phyloP scores from a whole-genome alignment of 768 basidiomycete genomes.

The Pleurotus tuoliensis region DNA sequence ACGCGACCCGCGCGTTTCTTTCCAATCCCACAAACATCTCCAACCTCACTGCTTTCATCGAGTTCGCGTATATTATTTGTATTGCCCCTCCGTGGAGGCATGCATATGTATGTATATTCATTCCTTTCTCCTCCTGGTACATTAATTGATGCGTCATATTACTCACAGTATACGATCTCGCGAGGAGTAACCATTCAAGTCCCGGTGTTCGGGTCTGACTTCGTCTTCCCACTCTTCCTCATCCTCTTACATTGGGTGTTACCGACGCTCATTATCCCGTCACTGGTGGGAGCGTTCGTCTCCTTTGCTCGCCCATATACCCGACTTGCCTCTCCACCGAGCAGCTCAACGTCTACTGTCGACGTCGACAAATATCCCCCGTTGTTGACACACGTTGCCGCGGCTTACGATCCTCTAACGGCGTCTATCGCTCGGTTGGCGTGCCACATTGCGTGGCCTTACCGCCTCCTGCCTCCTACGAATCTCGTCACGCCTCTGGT shows the following conservation, averaged over 20 bases:
- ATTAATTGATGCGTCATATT: neutral
- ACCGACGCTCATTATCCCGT: conserved; percentile 58
- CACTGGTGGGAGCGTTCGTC: conserved; percentile 52
- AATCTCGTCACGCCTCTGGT: conserved; percentile 16
- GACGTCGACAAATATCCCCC: conserved; percentile 16
- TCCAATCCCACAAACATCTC: conserved; percentile 67
- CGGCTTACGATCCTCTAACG: conserved; percentile 53
- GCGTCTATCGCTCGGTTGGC: conserved; percentile 64
- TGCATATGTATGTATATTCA: conserved; percentile 30
- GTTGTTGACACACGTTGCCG: neutral
- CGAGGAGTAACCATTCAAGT: conserved; percentile 20
- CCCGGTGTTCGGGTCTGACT: conserved; percentile 36
- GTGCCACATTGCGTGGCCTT: conserved; percentile 56
- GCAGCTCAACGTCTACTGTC: neutral
- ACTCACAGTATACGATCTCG: neutral
- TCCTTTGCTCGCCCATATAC: conserved; percentile 49
- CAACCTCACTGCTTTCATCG: conserved; percentile 47
- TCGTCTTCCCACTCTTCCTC: conserved; percentile 51
- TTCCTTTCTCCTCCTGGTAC: neutral
- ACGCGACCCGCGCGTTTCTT: conserved; percentile 29
- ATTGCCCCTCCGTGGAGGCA: conserved; percentile 51
- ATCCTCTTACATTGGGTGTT: conserved; percentile 60
- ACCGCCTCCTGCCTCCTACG: conserved; percentile 22
- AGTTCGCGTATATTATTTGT: conserved; percentile 50
- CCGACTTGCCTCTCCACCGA: conserved; percentile 3